Evolutionary conservation across 768 basidiomycete species (phyloP).

Genomic region (Amanita rimosa): DNA sequence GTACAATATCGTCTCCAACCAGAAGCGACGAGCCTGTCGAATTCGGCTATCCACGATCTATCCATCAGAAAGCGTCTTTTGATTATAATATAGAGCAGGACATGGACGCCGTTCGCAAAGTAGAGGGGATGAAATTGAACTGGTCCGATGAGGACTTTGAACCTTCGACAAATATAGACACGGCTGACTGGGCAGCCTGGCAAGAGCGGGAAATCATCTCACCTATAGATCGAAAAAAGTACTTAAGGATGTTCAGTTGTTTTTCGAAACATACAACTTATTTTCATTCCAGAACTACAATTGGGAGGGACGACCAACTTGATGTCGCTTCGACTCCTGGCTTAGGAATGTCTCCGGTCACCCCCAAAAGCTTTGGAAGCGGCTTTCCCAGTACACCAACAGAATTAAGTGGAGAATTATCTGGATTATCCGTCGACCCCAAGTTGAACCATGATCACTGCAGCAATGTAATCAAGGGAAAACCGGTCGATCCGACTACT

Average conservation of each 20-base stretch:
- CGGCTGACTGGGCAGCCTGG: slow-evolving; percentile 1
- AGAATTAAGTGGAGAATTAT: slow-evolving; percentile 22
- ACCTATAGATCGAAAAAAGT: not conserved
- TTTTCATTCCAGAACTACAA: slow-evolving; percentile 11
- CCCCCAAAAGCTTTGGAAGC: slow-evolving; percentile 37
- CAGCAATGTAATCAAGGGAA: slow-evolving; percentile 23
- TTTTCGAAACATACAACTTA: not conserved
- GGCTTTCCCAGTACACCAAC: slow-evolving; percentile 40
- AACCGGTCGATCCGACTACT: slow-evolving; percentile 49
- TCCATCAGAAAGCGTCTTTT: slow-evolving; percentile 1
- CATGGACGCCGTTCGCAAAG: not conserved
- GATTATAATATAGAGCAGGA: not conserved
- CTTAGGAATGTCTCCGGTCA: slow-evolving; percentile 36
- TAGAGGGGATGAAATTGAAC: not conserved
- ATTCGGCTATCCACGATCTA: not conserved
- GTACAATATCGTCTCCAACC: slow-evolving; percentile 7
- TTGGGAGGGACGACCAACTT: slow-evolving; percentile 7
- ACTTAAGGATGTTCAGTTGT: not conserved
- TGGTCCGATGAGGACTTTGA: slow-evolving; percentile 5
- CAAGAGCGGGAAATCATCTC: not conserved
- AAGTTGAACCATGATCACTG: slow-evolving; percentile 12
- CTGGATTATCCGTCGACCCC: slow-evolving; percentile 15
- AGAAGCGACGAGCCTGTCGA: not conserved
- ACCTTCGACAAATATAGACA: not conserved
- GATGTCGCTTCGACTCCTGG: slow-evolving; percentile 23